Evolutionary conservation across 345 rosid genomes (phyloP).

Genomic region (Sonneratia alba): DNA sequence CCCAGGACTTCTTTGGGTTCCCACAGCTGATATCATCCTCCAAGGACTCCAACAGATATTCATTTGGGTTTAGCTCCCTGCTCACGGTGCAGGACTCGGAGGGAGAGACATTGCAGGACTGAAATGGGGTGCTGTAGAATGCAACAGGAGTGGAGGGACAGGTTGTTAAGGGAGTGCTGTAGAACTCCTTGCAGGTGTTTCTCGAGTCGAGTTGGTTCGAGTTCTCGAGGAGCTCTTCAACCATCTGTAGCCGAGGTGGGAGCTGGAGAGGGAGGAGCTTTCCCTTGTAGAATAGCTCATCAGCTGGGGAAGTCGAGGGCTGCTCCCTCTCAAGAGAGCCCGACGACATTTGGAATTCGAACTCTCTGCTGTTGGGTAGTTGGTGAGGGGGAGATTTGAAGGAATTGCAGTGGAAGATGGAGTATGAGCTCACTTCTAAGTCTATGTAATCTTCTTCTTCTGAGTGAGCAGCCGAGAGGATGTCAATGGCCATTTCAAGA

Average conservation of each 20-base stretch:
- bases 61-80: conserved; percentile 59
- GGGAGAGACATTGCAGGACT: conserved; percentile 77
- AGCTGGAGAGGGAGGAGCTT: conserved; percentile 21
- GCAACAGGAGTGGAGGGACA: conserved; percentile 2
- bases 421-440: conserved; percentile 63
- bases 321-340: conserved; percentile 5
- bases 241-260: conserved; percentile 20
- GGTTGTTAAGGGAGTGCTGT: conserved; percentile 9
- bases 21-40: conserved; percentile 20
- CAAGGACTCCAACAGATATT: conserved; percentile 34
- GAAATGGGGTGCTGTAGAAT: conserved; percentile 53
- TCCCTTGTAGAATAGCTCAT: conserved; percentile 20
- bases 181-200: conserved; percentile 6
- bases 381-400: neutral
- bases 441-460: conserved; percentile 82
- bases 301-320: conserved; percentile 13
- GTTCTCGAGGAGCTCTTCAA: conserved; percentile 9
- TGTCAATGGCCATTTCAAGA: conserved; percentile 2
- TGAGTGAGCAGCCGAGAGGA: conserved; percentile 3
- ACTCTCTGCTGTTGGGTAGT: conserved; percentile 7
- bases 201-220: neutral
- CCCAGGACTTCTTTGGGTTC: conserved; percentile 51
- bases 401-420: conserved; percentile 28
- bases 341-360: conserved; percentile 20
- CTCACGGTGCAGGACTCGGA: conserved; percentile 59